phyloP scores from a whole-genome alignment of 2,329 filamentous ascomycete species.

The Malbranchea cinnamomea region DNA sequence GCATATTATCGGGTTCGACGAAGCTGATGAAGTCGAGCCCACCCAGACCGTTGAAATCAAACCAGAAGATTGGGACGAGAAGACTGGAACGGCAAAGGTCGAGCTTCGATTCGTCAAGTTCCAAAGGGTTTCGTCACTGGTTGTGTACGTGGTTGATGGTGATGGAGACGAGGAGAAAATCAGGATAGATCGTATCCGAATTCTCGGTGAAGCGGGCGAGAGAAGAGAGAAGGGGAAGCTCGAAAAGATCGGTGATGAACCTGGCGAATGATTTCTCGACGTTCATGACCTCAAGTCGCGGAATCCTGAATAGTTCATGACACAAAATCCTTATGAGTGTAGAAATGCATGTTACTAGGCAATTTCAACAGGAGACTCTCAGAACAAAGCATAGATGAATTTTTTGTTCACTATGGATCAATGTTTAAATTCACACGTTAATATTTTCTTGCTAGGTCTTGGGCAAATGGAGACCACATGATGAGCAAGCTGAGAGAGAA shows the following conservation, averaged over 20 bases:
- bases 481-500: background rate
- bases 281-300: background rate
- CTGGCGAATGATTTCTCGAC: constrained; percentile 35
- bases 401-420: too few relatives aligned
- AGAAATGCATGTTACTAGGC: too few relatives aligned
- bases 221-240: constrained; percentile 89
- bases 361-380: too few relatives aligned
- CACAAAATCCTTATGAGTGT: too few relatives aligned
- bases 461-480: too few relatives aligned
- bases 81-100: constrained; percentile 56
- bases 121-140: constrained; percentile 76
- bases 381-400: too few relatives aligned
- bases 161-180: constrained; percentile 74
- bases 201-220: constrained; percentile 81
- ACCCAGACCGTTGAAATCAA: constrained; percentile 67
- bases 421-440: too few relatives aligned
- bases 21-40: constrained; percentile 71
- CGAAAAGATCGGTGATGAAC: constrained; percentile 78
- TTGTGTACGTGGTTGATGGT: constrained; percentile 78
- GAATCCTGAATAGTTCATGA: too few relatives aligned
- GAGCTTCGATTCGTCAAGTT: constrained; percentile 88
- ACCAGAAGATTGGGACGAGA: constrained; percentile 61
- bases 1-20: constrained; percentile 86
- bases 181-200: constrained; percentile 44
- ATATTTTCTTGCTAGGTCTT: too few relatives aligned